Conservation (phyloP, 176 grass and related monocot species). For the Avena atlantica region DNA sequence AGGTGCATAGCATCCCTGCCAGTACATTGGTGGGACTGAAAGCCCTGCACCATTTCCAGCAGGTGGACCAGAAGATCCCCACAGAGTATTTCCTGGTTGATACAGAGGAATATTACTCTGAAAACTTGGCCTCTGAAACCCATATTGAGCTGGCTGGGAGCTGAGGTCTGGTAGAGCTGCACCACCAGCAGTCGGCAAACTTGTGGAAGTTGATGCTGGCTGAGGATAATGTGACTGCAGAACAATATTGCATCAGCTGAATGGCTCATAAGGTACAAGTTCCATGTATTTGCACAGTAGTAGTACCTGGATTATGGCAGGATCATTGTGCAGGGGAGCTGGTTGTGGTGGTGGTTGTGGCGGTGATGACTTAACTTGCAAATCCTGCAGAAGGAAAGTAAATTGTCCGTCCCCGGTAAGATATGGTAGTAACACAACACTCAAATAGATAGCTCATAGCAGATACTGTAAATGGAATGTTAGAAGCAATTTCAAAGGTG, state of each 20-base stretch:
- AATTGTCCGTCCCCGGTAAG: conserved; percentile 15
- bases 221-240: conserved; percentile 78
- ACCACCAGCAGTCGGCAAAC: conserved; percentile 64
- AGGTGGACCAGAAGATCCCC: conserved; percentile 56
- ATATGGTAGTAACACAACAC: neutral
- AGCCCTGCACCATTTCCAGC: conserved; percentile 58
- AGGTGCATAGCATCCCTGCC: conserved; percentile 74
- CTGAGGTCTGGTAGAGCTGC: conserved; percentile 64
- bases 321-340: conserved; percentile 72
- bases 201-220: conserved; percentile 59
- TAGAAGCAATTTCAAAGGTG: neutral
- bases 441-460: neutral
- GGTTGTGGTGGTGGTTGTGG: conserved; percentile 45
- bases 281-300: conserved; percentile 5
- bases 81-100: conserved; percentile 61
- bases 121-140: conserved; percentile 67
- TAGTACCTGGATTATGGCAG: conserved; percentile 86
- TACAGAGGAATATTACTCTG: conserved; percentile 67
- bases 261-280: neutral
- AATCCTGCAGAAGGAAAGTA: conserved; percentile 60
- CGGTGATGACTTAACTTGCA: conserved; percentile 85
- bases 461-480: neutral
- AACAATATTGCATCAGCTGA: conserved; percentile 37
- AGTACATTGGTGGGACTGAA: conserved; percentile 68
- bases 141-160: conserved; percentile 68